Evolutionary conservation across 2,329 filamentous ascomycete genomes (phyloP).

Genomic region (Aureobasidium sp.): DNA sequence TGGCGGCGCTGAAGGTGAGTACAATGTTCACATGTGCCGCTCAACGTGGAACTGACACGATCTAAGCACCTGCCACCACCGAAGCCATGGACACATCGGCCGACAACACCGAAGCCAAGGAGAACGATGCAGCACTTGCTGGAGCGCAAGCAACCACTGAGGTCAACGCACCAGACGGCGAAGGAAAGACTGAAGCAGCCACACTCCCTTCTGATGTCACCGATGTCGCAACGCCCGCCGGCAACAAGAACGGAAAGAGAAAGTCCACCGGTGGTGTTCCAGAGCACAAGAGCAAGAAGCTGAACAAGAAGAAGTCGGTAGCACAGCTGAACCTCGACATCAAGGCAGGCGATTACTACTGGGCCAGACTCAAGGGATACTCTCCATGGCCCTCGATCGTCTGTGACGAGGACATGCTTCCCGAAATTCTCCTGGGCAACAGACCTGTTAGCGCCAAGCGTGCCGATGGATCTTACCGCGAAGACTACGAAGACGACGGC

Average conservation of each 20-base stretch:
- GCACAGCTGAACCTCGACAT: conserved; percentile 63
- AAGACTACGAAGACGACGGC: conserved; percentile 79
- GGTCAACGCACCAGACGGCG: conserved; percentile 18
- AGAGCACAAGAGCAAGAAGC: conserved; percentile 68
- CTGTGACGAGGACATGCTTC: conserved; percentile 91
- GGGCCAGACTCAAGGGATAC: conserved; percentile 90
- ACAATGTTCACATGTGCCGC: too few relatives aligned
- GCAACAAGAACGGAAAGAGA: conserved; percentile 31
- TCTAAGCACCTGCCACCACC: neutral
- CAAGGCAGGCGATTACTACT: conserved; percentile 83
- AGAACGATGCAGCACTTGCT: conserved; percentile 7
- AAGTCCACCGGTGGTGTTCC: conserved; percentile 60
- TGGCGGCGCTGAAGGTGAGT: conserved; percentile 5
- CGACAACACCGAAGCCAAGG: neutral
- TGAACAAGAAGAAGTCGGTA: conserved; percentile 79
- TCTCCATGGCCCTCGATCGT: conserved; percentile 92
- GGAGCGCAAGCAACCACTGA: conserved; percentile 19
- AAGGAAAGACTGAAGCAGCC: conserved; percentile 17
- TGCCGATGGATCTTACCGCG: conserved; percentile 77
- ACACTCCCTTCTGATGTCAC: conserved; percentile 13
- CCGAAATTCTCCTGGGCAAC: conserved; percentile 64
- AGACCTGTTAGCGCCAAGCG: conserved; percentile 80
- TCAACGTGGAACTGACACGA: neutral
- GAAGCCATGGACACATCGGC: conserved; percentile 2
- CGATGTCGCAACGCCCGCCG: conserved; percentile 21